Base-by-base conservation (phyloP, 495 filamentous ascomycete species). In the Clohesyomyces aquaticus region DNA sequence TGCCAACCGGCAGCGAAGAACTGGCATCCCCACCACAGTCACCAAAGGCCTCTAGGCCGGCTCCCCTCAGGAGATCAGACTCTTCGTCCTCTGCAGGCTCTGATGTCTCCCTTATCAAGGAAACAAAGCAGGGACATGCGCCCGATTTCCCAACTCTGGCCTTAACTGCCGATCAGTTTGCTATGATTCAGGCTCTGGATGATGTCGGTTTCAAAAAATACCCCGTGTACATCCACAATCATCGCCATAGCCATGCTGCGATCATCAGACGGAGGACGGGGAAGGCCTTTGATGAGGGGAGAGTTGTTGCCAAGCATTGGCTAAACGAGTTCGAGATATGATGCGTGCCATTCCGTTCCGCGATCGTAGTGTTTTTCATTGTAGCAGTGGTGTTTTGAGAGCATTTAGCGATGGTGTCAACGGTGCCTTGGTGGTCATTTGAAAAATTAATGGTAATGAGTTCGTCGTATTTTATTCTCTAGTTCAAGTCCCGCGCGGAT, bases 181-280 rank as follows among this genome's bases (percentile, higher is more conserved):
- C 78, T 21, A 96, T 96, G 77, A 87, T 96, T 49, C 76, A 88
- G 18, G 84, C 85, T 16, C 76, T 98, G 63, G 88, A 97, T 69
- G 72, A 77, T 10, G 78, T 96, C 0, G 87, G 87, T 10, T 92
- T 88, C 77, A 82, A 81, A 19, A 97, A 94, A 75, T 93, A 89
- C 75, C 87, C 85, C 0, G 90, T 96, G 3, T 86, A 89, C 76
- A 97, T 98, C 42, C 91, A 95, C 49, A 87, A 91, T 1, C 82
- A 82, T 43, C 72, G 79, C 28, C 92, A 96, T 70, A 88, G 81
- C 48, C 94, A 98, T 73, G 94, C 93, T 0, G 93, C 93, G 1
- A 96, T 98, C 54, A 88, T 98, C 69, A 84, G 93, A 27, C 81
- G 94, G 55, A 81, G 72, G 62, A 78, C 84, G 18, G 84, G 83